These are phyloP conservation scores for Parachaetomium inaequale DNA, from an alignment of 495 filamentous ascomycete genomes.

Conservation along the genomic window DNA sequence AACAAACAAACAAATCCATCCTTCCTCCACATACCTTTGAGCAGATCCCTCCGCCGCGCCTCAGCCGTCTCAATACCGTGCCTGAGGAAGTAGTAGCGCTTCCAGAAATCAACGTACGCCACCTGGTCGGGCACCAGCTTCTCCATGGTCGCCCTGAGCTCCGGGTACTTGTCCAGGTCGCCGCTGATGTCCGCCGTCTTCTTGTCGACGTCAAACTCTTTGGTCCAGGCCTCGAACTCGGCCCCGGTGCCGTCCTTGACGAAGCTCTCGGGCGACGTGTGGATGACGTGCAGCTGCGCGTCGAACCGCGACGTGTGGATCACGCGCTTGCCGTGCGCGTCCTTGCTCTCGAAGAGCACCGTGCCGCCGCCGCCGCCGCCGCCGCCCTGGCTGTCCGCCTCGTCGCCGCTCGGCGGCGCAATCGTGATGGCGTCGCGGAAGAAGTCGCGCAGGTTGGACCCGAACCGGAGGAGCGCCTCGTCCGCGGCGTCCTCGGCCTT, in stretches of 20 bases:
- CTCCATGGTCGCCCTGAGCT: conserved; percentile 90
- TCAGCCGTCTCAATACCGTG: conserved; percentile 96
- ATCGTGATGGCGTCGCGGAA: conserved; percentile 88
- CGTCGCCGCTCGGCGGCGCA: conserved; percentile 54
- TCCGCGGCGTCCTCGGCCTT: conserved; percentile 96
- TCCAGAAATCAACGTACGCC: conserved; percentile 88
- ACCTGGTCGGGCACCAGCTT: conserved; percentile 88
- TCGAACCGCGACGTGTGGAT: conserved; percentile 94
- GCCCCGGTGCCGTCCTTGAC: conserved; percentile 70
- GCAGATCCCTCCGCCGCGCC: conserved; percentile 78
- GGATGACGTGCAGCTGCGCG: conserved; percentile 91
- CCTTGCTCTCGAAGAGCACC: conserved; percentile 87
- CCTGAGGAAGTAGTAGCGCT: conserved; percentile 90
- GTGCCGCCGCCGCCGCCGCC: conserved; percentile 41
- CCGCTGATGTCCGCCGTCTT: conserved; percentile 82
- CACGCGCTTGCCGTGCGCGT: conserved; percentile 81
- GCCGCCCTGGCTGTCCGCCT: conserved; percentile 33
- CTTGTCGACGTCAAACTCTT: conserved; percentile 71
- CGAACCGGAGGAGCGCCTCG: conserved; percentile 91
- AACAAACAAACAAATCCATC: not conserved
- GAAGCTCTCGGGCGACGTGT: conserved; percentile 82
- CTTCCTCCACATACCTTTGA: conserved; percentile 66
- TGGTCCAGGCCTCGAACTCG: conserved; percentile 71
- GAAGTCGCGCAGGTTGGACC: conserved; percentile 85
- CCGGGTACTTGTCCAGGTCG: conserved; percentile 83